Conservation (phyloP, 2,329 filamentous ascomycete genomes). For the Macroventuria anomochaeta region DNA sequence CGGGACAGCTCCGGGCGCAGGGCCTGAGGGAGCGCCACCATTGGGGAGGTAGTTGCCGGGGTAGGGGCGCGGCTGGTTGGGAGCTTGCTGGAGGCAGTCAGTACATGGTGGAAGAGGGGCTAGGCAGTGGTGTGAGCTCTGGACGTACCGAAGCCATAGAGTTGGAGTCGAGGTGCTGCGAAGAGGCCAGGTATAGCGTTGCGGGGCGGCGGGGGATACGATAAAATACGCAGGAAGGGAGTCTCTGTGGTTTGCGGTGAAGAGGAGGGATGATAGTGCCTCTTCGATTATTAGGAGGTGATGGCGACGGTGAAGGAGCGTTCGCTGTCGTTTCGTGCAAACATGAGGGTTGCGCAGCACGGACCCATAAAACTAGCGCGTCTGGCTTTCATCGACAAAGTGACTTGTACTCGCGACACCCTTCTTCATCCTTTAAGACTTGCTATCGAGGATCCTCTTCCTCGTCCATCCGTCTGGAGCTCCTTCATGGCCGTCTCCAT, state of each 20-base stretch:
- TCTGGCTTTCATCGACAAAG: conserved; percentile 26
- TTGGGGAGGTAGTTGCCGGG: conserved; percentile 57
- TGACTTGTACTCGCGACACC: conserved; percentile 18
- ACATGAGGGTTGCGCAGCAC: conserved; percentile 28
- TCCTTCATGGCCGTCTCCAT: not conserved
- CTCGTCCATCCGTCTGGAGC: conserved; percentile 4
- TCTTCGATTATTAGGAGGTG: conserved; percentile 30
- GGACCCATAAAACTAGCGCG: conserved; percentile 19
- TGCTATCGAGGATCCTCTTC: too few relatives aligned
- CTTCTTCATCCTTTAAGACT: not conserved
- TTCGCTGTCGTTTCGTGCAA: conserved; percentile 35
- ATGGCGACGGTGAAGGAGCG: conserved; percentile 36
- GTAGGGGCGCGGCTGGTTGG: conserved; percentile 59
- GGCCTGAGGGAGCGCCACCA: conserved; percentile 52
- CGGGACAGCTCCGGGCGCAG: conserved; percentile 53
- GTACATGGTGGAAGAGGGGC: conserved; percentile 18
- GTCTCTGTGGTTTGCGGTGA: conserved; percentile 12
- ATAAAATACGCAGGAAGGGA: conserved; percentile 15
- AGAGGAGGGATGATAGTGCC: conserved; percentile 26
- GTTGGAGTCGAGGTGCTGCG: conserved; percentile 32
- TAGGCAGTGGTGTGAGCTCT: conserved; percentile 10
- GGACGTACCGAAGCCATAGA: conserved; percentile 46
- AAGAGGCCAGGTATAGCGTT: conserved; percentile 30
- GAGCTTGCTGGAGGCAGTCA: conserved; percentile 54
- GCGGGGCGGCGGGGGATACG: conserved; percentile 13